Evolutionary conservation across 208 protist species (phyloP), one percentile per base, ranked within the genome.

Genomic region (Trypanosoma conorhini): DNA sequence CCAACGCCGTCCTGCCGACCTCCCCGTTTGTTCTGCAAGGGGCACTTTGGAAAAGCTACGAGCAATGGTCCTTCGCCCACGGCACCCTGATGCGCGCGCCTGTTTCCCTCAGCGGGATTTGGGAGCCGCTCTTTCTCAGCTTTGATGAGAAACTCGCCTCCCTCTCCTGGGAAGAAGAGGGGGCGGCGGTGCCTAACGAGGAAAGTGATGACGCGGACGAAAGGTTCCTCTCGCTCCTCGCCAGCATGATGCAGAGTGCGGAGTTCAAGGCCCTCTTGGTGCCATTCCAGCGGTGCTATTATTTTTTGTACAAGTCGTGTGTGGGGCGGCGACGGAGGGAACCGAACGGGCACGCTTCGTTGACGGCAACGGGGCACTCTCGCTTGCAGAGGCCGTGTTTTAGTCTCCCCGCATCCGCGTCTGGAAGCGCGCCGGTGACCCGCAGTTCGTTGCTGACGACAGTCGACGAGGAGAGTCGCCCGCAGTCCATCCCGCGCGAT

Each of bases 101-200:
- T 26, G 60, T 58, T 3, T 70, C 79, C 22, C 50, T 86, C 19
- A 82, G 79, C 62, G 87, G 87, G 40, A 76, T 86, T 50, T 93
- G 87, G 87, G 87, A 93, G 60, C 85, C 85, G 0, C 72, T 93
- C 3, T 88, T 90, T 62, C 40, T n/a, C 42, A 51, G 5, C 7
- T 73, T 93, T 51, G 87, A 93, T 56, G 71, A 75, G 35, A 48
- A 62, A 30, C 59, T 82, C 31, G 42, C 74, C 15, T 56, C 70
- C 46, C 31, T 58, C n/a, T 10, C 38, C 22, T 24, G 63, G 30
- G 5, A n/a, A 30, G 57, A 61, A 42, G 28, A 78, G 13, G 28
- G 19, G 35, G 24, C 28, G 46, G 31, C 22, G 24, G 35, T 10
- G n/a, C 40, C 55, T 21, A 12, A 60, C 12, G 58, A 68, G 9